Base-by-base conservation (phyloP, 306 rosid species). In the Dicorynia guianensis region DNA sequence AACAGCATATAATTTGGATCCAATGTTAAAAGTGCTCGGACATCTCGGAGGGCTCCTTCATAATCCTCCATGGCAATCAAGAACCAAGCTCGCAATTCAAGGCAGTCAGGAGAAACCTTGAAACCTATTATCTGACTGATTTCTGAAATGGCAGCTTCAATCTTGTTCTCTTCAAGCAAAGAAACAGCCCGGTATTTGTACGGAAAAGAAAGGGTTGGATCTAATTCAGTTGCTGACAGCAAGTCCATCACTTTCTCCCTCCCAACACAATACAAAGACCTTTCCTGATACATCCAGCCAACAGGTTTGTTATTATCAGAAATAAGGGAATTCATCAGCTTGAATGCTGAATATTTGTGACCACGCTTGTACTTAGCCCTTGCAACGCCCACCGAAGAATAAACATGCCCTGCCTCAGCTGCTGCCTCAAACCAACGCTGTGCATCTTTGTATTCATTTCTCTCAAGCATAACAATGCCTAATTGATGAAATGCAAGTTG, bases 201-300 rank as follows among this genome's bases (percentile, higher is more conserved):
- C 15, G 98, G 98, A 75, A 79, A 93, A 3, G 84, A 50, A 74
- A 93, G 91, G 39, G 95, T 93, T 44, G 96, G 98, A 84, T 93
- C 96, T 59, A 93, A 77, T 71, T 90, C 91, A 14, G 89, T 89
- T 69, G 98, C 93, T 14, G 89, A 81, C 14, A 62, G 43, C 87
- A 93, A 87, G 85, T 93, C 98, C 67, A 70, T 78, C 83, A 80
- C 74, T 89, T 86, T 93, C 86, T 93, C 96, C 85, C 84, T 90
- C 68, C 95, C 98, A 17, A 59, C 50, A 75, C 89, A 84, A 76
- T 93, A 93, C 80, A 93, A n/a, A 76, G 98, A 81, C 59, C 96
- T 89, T 70, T 93, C 98, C 80, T 90, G 95, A 85, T 93, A 89
- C 95, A 93, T 93, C 98, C 98, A 93, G 0, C 97, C 98, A 83